Percentiles rank a stretch among this genome's conserved stretches.
Conservation (phyloP, 2,329 filamentous ascomycete genomes). For the Colletotrichum somersetense region DNA sequence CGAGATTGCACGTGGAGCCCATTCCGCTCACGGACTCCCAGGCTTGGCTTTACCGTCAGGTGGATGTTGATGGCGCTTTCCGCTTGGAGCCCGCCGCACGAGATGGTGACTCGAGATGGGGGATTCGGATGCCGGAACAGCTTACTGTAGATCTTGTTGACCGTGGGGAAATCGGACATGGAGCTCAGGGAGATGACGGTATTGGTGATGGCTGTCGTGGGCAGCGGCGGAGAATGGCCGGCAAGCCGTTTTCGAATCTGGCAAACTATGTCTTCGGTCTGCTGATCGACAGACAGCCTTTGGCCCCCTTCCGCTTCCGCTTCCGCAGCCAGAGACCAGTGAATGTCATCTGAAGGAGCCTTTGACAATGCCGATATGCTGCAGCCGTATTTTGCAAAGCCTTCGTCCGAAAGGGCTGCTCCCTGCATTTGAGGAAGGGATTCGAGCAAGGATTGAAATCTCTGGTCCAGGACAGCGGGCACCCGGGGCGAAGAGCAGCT, state of each 20-base stretch:
- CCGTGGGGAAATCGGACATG: slow-evolving; percentile 81
- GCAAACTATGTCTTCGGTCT: slow-evolving; percentile 62
- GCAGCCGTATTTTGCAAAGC: neutral
- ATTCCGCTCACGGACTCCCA: slow-evolving; percentile 57
- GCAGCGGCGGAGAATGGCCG: slow-evolving; percentile 49
- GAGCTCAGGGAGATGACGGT: slow-evolving; percentile 78
- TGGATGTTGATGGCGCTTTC: slow-evolving; percentile 72
- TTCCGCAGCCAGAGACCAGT: slow-evolving; percentile 57
- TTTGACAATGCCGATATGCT: slow-evolving; percentile 9
- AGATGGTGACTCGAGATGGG: slow-evolving; percentile 85
- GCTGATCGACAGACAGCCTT: slow-evolving; percentile 55
- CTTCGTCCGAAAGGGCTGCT: neutral
- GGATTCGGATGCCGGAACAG: slow-evolving; percentile 85
- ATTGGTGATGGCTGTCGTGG: slow-evolving; percentile 62
- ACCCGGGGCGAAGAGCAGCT: slow-evolving; percentile 57
- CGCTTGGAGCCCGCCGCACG: slow-evolving; percentile 78
- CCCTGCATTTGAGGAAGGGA: slow-evolving; percentile 43
- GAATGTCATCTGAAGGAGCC: slow-evolving; percentile 41
- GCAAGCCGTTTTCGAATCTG: slow-evolving; percentile 59
- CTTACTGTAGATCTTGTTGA: slow-evolving; percentile 82
- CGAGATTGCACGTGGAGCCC: slow-evolving; percentile 90
- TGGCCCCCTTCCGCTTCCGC: slow-evolving; percentile 19
- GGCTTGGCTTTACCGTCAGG: slow-evolving; percentile 55
- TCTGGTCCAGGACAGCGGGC: slow-evolving; percentile 76
- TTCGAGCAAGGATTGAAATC: slow-evolving; percentile 62